Percentiles rank a stretch among this genome's conserved stretches.
phyloP scores from a whole-genome alignment of 768 basidiomycete genomes.

The Pulveroboletus frians region DNA sequence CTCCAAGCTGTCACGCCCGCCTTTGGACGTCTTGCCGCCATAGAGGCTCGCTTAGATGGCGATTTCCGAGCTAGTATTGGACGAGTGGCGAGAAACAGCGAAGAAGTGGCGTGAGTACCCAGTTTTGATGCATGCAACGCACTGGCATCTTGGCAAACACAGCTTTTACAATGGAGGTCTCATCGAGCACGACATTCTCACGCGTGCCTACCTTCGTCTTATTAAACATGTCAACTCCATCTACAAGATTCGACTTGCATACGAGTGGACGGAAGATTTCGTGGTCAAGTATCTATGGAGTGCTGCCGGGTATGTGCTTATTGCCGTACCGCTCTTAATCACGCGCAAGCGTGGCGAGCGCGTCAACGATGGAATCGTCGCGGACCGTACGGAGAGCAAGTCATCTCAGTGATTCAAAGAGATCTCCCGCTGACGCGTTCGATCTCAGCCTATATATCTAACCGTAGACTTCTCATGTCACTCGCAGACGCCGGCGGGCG shows the following conservation, averaged over 20 bases:
- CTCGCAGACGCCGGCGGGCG: slow-evolving; percentile 96
- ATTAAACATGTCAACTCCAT: slow-evolving; percentile 90
- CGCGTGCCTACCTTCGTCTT: slow-evolving; percentile 67
- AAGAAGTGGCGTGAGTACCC: slow-evolving; percentile 79
- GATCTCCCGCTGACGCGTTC: neutral
- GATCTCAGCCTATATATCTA: slow-evolving; percentile 78
- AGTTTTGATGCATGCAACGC: neutral
- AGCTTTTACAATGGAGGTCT: slow-evolving; percentile 91
- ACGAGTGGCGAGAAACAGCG: slow-evolving; percentile 80
- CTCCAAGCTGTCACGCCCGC: slow-evolving; percentile 84
- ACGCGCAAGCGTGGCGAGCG: slow-evolving; percentile 37
- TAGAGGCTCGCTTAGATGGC: slow-evolving; percentile 84
- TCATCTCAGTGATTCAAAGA: neutral
- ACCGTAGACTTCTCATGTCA: slow-evolving; percentile 82
- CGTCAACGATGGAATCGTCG: slow-evolving; percentile 34
- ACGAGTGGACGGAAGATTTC: slow-evolving; percentile 95
- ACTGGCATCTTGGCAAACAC: neutral
- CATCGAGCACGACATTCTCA: slow-evolving; percentile 78
- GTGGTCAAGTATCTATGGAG: slow-evolving; percentile 97
- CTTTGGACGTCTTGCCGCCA: slow-evolving; percentile 84
- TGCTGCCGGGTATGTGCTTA: slow-evolving; percentile 85
- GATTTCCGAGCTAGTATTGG: slow-evolving; percentile 88
- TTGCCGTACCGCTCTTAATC: slow-evolving; percentile 84
- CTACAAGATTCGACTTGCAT: slow-evolving; percentile 90
- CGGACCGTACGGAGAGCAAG: slow-evolving; percentile 47